Conservation (phyloP, 345 rosid genomes). For the Murraya koenigii region DNA sequence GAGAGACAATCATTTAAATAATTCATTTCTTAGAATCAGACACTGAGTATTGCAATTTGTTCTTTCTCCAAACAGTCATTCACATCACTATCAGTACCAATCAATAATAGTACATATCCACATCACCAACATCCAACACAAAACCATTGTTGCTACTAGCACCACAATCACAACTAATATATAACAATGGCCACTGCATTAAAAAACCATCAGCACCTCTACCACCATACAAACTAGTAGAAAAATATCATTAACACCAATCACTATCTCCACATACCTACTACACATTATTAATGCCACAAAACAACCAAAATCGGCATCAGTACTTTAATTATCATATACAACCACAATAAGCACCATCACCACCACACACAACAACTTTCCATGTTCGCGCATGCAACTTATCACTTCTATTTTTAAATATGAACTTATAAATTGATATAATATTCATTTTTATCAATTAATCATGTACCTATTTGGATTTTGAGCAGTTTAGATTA, state of each 20-base stretch:
- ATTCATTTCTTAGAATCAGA: background rate
- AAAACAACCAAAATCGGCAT: too few species aligned
- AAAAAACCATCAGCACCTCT: too few species aligned
- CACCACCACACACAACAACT: background rate
- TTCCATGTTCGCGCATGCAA: background rate
- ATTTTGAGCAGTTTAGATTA: background rate
- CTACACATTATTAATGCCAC: too few species aligned
- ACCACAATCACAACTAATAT: background rate
- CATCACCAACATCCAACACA: background rate
- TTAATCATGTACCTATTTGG: background rate
- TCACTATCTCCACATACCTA: too few species aligned
- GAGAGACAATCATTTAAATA: background rate
- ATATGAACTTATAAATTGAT: background rate
- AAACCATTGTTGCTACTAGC: background rate
- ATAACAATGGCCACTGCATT: background rate
- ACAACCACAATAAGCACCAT: background rate
- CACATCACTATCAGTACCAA: background rate
- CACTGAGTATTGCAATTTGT: background rate
- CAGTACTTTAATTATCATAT: background rate
- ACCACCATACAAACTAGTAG: too few species aligned
- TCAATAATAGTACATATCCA: background rate
- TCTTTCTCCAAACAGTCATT: background rate
- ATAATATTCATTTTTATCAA: background rate
- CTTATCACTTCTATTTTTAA: background rate
- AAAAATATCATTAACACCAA: background rate